Conservation (phyloP, 768 basidiomycete species). For the Leccinum rimulosum region DNA sequence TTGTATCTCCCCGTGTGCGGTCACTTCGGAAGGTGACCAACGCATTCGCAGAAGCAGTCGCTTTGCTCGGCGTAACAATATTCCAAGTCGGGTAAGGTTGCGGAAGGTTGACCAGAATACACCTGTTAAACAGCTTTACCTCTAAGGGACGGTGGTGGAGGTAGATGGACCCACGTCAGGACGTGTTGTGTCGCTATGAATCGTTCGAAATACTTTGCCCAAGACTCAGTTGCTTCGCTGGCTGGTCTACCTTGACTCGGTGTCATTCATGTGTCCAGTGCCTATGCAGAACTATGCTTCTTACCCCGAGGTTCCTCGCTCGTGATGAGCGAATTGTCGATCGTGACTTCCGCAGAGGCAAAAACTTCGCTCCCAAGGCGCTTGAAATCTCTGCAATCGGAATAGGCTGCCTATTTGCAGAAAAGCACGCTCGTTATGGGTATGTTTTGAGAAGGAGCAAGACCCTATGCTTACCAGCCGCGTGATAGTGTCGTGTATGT, state of each 20-base stretch:
- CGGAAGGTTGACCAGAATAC: conserved; percentile 26
- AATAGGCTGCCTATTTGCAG: conserved; percentile 19
- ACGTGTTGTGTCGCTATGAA: conserved; percentile 25
- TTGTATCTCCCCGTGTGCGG: conserved; percentile 22
- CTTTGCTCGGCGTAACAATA: conserved; percentile 18
- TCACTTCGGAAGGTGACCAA: conserved; percentile 25
- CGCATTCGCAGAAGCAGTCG: conserved; percentile 25
- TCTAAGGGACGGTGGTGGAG: background rate
- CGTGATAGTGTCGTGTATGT: conserved; percentile 28
- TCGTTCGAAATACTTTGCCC: conserved; percentile 21
- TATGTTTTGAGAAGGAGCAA: background rate
- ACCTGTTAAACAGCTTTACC: conserved; percentile 7
- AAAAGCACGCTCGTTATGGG: background rate
- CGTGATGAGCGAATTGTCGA: conserved; percentile 23
- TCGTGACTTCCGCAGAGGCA: conserved; percentile 19
- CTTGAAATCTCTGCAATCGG: conserved; percentile 27
- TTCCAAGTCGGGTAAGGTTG: conserved; percentile 22
- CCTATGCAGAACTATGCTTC: background rate
- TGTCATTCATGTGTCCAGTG: conserved; percentile 3
- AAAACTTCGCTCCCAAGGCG: conserved; percentile 28
- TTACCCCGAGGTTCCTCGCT: conserved; percentile 20
- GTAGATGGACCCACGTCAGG: conserved; percentile 17
- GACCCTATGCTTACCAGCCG: conserved; percentile 20
- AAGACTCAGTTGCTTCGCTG: conserved; percentile 20
- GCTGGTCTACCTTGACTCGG: conserved; percentile 11